Evolutionary conservation across 495 filamentous ascomycete genomes (phyloP).

Genomic region (Aspergillus leporis): DNA sequence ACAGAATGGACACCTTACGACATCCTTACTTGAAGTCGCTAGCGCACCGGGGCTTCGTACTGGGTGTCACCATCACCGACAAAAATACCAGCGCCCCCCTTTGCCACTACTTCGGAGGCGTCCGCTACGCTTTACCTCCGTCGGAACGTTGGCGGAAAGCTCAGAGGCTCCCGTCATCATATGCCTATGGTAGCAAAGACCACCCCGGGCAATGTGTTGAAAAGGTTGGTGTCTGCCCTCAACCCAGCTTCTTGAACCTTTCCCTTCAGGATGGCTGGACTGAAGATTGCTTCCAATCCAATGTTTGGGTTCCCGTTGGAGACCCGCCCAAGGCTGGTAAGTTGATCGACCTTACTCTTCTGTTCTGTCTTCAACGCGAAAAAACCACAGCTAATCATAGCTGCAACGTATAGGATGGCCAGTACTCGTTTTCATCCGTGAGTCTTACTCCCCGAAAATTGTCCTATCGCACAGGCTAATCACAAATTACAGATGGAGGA

Average conservation of each 20-base stretch:
- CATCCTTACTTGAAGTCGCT: slow-evolving; percentile 32
- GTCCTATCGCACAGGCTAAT: neutral
- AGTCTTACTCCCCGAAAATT: slow-evolving; percentile 14
- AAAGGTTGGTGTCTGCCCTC: slow-evolving; percentile 37
- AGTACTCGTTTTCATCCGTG: slow-evolving; percentile 46
- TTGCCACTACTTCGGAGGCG: slow-evolving; percentile 45
- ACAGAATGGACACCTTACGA: slow-evolving; percentile 31
- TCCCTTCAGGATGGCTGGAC: slow-evolving; percentile 25
- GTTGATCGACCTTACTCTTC: neutral
- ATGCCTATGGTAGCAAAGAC: slow-evolving; percentile 38
- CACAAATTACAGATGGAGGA: slow-evolving; percentile 46
- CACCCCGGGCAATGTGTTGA: slow-evolving; percentile 30
- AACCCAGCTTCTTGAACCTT: slow-evolving; percentile 31
- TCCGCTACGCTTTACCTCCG: slow-evolving; percentile 44
- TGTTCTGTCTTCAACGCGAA: neutral
- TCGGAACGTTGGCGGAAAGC: slow-evolving; percentile 40
- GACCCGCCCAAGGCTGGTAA: slow-evolving; percentile 33
- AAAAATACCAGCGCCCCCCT: slow-evolving; percentile 21
- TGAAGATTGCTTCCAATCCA: slow-evolving; percentile 49
- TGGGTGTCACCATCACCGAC: slow-evolving; percentile 36
- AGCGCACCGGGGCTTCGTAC: slow-evolving; percentile 35
- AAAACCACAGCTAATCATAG: neutral
- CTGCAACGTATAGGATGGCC: slow-evolving; percentile 37
- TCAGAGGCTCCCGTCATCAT: slow-evolving; percentile 28
- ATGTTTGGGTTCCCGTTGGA: slow-evolving; percentile 42